Evolutionary conservation across 1,284 basidiomycete species (phyloP), one percentile per base, ranked within the genome.

Genomic region (Cystobasidium slooffiae): DNA sequence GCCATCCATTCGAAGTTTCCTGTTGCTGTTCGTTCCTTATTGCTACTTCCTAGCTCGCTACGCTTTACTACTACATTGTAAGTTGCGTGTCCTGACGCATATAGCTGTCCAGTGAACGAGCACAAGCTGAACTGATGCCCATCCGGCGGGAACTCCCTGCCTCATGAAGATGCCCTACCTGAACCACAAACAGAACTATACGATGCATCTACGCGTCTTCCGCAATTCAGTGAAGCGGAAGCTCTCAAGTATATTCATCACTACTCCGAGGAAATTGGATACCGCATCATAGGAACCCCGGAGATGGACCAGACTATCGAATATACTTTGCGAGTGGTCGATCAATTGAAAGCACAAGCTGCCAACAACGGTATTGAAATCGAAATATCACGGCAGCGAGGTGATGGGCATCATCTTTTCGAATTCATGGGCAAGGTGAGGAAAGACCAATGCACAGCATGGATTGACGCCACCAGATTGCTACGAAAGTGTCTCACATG

Each of bases 271-370:
- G 88, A 88, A 43, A 92, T 96, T 75, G 95, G 95, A 4, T 98
- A 90, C 83, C 87, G 96, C 53, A 96, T 92, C 0, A 92, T 97
- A 18, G 96, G 96, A 0, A 96, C 94, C 0, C 86, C 86, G 52
- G 92, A 97, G 81, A 94, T 97, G 83, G 89, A 92, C 0, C 83
- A 88, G 39, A 94, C 91, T 6, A 94, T 97, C 79, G 84, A 86
- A 51, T 97, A 94, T 88, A 89, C 97, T 85, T 81, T 90, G 22
- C 82, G 86, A 56, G 87, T 91, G 78, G 89, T 90, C 1, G 83
- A 88, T 73, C 84, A 84, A 53, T 82, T 93, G 31, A 85, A 87
- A 78, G 81, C 82, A 24, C 82, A 88, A 72, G 86, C 87, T 5
- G 80, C 79, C 22, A 82, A 81, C 55, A 85, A 84, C 46, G 84